A percentile compares a stretch with the other conserved stretches of the same genome.
Conservation (phyloP, 108 stramenopile species). For the Mayamaea pseudoterrestris region DNA sequence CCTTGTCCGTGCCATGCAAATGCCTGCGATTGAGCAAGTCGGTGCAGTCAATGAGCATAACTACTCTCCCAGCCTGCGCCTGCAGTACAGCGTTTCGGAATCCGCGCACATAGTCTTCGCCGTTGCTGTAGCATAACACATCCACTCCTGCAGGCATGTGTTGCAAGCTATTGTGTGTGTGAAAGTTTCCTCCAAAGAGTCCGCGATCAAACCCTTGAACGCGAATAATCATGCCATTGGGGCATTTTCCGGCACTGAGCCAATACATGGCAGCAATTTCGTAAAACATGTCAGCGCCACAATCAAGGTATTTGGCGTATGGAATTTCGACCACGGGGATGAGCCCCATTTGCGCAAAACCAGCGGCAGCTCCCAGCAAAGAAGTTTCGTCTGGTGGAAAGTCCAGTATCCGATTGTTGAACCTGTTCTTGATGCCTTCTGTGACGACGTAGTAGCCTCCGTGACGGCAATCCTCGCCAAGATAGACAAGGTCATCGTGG, state of each 20-base stretch:
- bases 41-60: constrained; percentile 70
- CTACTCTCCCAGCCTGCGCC: constrained; percentile 54
- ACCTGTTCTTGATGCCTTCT: constrained; percentile 47
- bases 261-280: constrained; percentile 71
- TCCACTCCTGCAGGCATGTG: constrained; percentile 82
- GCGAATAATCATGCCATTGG: constrained; percentile 68
- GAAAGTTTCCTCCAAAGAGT: constrained; percentile 77
- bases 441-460: constrained; percentile 85
- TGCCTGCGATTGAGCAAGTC: constrained; percentile 66
- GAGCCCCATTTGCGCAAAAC: constrained; percentile 66
- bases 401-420: constrained; percentile 53
- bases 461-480: constrained; percentile 79
- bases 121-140: constrained; percentile 75
- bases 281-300: constrained; percentile 73
- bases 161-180: constrained; percentile 70
- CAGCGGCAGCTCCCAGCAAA: constrained; percentile 63
- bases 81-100: constrained; percentile 68
- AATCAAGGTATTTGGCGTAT: constrained; percentile 85
- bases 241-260: constrained; percentile 37
- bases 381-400: constrained; percentile 88
- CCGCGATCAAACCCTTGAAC: constrained; percentile 83
- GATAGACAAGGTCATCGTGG: constrained; percentile 51
- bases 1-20: constrained; percentile 48
- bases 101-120: constrained; percentile 64
- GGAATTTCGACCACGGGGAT: constrained; percentile 81